These are phyloP conservation scores for Trichoderma polysporum DNA, from an alignment of 2,329 filamentous ascomycete genomes.

Conservation along the genomic window DNA sequence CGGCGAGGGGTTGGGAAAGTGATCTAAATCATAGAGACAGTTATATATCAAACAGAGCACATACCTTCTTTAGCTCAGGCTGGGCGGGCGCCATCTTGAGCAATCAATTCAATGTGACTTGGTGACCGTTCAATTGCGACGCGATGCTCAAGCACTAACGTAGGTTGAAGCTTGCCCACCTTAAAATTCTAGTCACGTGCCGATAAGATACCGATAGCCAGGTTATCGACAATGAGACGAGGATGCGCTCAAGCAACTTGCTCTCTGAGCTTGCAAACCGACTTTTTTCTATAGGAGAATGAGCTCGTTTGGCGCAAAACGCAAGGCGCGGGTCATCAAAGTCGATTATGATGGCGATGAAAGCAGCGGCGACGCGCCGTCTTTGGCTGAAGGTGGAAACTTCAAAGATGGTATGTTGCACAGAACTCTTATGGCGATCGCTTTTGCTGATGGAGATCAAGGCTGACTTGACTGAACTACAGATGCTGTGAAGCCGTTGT, in stretches of 20 bases:
- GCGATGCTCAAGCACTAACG: constrained; percentile 28
- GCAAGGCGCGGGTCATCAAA: constrained; percentile 76
- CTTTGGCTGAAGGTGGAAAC: constrained; percentile 28
- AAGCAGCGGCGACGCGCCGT: constrained; percentile 20
- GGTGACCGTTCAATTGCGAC: constrained; percentile 28
- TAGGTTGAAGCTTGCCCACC: constrained; percentile 26
- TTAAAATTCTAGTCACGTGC: constrained; percentile 45
- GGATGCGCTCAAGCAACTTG: neutral
- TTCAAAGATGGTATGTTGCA: constrained; percentile 40
- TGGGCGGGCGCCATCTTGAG: constrained; percentile 94
- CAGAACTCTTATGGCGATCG: constrained; percentile 25
- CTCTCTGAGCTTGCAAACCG: neutral
- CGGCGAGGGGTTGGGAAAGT: too few species aligned
- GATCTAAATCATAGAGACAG: neutral
- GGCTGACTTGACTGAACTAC: constrained; percentile 33
- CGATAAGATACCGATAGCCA: constrained; percentile 43
- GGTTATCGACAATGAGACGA: constrained; percentile 15
- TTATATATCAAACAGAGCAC: neutral
- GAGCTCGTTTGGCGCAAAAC: constrained; percentile 56
- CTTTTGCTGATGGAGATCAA: constrained; percentile 37
- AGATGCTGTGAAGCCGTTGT: constrained; percentile 40
- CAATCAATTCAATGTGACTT: constrained; percentile 28
- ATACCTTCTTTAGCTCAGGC: constrained; percentile 97
- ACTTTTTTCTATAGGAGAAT: constrained; percentile 40
- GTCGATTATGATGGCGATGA: constrained; percentile 68